phyloP scores from a whole-genome alignment of 768 basidiomycete genomes.

The Suillus americanus region DNA sequence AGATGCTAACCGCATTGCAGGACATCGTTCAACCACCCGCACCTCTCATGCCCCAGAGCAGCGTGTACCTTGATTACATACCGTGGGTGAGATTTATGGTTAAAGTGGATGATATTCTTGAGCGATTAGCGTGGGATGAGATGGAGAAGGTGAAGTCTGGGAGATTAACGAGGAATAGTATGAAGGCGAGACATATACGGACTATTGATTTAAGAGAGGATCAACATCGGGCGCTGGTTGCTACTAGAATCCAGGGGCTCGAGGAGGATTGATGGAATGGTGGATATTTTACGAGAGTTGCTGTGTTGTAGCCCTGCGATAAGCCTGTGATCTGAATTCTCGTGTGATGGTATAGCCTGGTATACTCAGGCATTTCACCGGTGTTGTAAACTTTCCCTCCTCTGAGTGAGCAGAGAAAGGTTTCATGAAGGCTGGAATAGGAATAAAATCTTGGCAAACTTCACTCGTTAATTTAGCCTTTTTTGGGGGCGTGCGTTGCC shows the following conservation, averaged over 20 bases:
- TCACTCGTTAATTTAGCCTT: constrained; percentile 24
- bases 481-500: constrained; percentile 17
- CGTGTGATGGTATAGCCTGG: not conserved
- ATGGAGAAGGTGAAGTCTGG: constrained; percentile 29
- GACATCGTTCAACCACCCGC: constrained; percentile 44
- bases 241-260: constrained; percentile 19
- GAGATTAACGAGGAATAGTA: constrained; percentile 61
- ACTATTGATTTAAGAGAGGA: constrained; percentile 39
- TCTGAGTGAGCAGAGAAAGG: constrained; percentile 11
- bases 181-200: constrained; percentile 41
- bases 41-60: constrained; percentile 42
- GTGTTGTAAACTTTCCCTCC: constrained; percentile 10
- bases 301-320: constrained; percentile 7
- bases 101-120: constrained; percentile 53
- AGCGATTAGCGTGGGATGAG: constrained; percentile 34
- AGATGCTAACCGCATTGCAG: constrained; percentile 47
- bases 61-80: constrained; percentile 65
- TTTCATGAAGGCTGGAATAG: constrained; percentile 8
- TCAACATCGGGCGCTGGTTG: constrained; percentile 34
- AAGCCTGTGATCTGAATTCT: constrained; percentile 11
- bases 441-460: constrained; percentile 12
- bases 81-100: constrained; percentile 70
- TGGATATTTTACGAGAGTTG: constrained; percentile 7
- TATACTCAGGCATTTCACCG: constrained; percentile 6
- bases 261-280: not conserved